Base-by-base conservation (phyloP, 2,329 filamentous ascomycete species). In the Ceratocystis colombiana region DNA sequence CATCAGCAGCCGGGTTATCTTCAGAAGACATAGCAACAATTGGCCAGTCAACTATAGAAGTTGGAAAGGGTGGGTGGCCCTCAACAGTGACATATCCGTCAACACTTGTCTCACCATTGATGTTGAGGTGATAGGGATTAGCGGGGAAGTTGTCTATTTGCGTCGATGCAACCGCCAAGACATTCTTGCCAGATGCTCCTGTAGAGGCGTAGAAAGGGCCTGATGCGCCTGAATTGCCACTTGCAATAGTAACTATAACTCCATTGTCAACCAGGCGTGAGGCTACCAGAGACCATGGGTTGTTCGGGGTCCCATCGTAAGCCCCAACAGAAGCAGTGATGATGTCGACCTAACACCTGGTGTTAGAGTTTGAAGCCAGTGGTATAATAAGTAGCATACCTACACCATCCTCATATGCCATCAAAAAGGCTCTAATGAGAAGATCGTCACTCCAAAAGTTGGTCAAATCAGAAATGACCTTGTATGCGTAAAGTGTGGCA, bases 181-280 rank as follows among this genome's bases (percentile, higher is more conserved):
- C 76, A 20, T 75, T 73, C 33, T 71, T 73, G 2, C 76, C 78
- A 6, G 76, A 74, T 1, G 77, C 73, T 3, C 76, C 78, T 4
- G 72, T 74, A 64, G 73, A 73, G 1, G 73, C 71, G 66, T 76
- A 79, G 71, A 82, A 82, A 0, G 80, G 75, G 0, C 81, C 81
- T 12, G 73, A 71, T 12, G 73, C 73, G 25, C 81, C 81, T 12
- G 77, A 75, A 65, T 84, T 84, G 6, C 81, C 80, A 4, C 77
- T 79, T 1, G 80, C 77, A 25, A 82, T 76, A 6, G 77, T 77
- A 17, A 82, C 76, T 5, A 81, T 76, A 0, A 82, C 74, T 6
- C 80, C 80, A 30, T 76, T 73, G 4, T 75, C 71, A 17, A 77
- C 77, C 46, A 79, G 72, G 5, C 76, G 73, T 22, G 73, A 76